phyloP scores from a whole-genome alignment of 129 eudicot species.

The Helichrysum umbraculigerum region DNA sequence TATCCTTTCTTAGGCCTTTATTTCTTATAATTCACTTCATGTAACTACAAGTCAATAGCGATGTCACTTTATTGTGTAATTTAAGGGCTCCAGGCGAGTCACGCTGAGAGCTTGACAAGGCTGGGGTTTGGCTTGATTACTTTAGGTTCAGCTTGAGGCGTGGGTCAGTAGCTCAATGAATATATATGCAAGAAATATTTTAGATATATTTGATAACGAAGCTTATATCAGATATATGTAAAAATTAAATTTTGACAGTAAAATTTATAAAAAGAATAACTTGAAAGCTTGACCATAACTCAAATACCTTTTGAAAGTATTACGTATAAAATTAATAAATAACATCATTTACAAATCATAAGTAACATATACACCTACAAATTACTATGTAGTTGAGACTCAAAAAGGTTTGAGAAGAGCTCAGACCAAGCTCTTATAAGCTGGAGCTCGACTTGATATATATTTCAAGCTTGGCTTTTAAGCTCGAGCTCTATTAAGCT shows the following conservation, averaged over 20 bases:
- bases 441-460: no score
- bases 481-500: no score
- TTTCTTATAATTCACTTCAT: neutral
- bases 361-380: neutral
- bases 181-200: no score
- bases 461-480: no score
- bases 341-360: neutral
- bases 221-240: no score
- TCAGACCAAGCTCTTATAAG: no score
- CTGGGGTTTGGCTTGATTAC: neutral
- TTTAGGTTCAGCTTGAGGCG: neutral
- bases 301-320: neutral
- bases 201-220: no score
- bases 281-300: neutral
- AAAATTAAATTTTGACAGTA: no score
- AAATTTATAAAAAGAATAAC: no score
- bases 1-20: conserved; percentile 46
- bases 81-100: neutral
- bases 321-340: no score
- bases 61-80: neutral
- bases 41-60: neutral
- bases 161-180: neutral
- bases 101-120: neutral
- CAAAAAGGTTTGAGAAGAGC: no score
- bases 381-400: no score